Conservation (phyloP, 1,284 basidiomycete species). For the Irpex sp. region DNA sequence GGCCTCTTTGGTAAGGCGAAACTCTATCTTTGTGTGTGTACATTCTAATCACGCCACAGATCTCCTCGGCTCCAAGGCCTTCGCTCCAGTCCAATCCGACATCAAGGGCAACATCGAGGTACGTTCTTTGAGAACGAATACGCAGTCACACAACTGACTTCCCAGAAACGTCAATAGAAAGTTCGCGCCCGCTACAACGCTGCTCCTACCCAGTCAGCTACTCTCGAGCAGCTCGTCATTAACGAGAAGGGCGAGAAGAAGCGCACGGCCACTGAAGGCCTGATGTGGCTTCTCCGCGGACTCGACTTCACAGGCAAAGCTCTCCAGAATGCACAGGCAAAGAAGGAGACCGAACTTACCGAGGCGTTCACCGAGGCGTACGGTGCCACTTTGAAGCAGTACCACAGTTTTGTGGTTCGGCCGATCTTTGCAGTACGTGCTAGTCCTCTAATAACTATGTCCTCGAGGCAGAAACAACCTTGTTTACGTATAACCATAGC, state of each 20-base stretch:
- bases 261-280: slow-evolving; percentile 82
- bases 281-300: slow-evolving; percentile 90
- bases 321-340: slow-evolving; percentile 69
- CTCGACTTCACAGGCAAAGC: slow-evolving; percentile 90
- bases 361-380: slow-evolving; percentile 84
- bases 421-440: slow-evolving; percentile 78
- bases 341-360: slow-evolving; percentile 70
- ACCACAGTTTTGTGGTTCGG: slow-evolving; percentile 88
- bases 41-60: slow-evolving; percentile 42
- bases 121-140: slow-evolving; percentile 23
- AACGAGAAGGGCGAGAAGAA: slow-evolving; percentile 90
- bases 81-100: slow-evolving; percentile 84
- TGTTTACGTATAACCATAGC: slow-evolving; percentile 38
- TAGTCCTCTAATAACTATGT: slow-evolving; percentile 1
- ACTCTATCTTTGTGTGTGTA: not conserved
- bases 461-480: slow-evolving; percentile 4
- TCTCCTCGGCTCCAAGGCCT: slow-evolving; percentile 86
- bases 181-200: slow-evolving; percentile 78
- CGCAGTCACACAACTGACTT: not conserved
- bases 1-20: slow-evolving; percentile 78
- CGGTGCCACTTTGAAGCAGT: slow-evolving; percentile 76
- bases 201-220: slow-evolving; percentile 61
- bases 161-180: slow-evolving; percentile 61
- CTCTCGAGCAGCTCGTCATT: slow-evolving; percentile 82
- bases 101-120: slow-evolving; percentile 92